Evolutionary conservation across 2,329 filamentous ascomycete species (phyloP), one percentile per base, ranked within the genome.

Genomic region (Colletotrichum neosansevieriae): DNA sequence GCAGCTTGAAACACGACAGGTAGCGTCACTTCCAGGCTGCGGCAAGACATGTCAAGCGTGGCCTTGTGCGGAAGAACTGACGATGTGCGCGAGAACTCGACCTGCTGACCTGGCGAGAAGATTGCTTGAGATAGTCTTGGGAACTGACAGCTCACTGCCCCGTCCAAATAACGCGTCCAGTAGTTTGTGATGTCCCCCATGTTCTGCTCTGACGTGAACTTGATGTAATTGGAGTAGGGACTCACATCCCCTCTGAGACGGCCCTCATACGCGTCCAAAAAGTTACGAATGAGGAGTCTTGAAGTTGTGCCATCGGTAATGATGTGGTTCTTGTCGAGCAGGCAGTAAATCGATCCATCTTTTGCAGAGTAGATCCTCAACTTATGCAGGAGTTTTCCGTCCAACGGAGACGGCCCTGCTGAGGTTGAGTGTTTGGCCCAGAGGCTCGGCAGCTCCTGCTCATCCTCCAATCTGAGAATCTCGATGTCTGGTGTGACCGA

Each of bases 1-100:
- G 92, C 88, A 2, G 90, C 91, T 76, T 97, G 92, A 0, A 93
- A 87, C 2, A 89, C 86, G 2, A 91, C 89, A 76, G 97, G 93
- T 11, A 96, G 77, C 0, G 92, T 93, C n/a, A 91, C 83, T 15
- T 89, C 89, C 0, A 83, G 44, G 4, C 32, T 40, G 4, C 60
- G 36, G 3, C 45, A 63, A 1, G 45, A 24, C 2, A 24, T 13
- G 4, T 47, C 45, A 1, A 67, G 13, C 2, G 3, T 4, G 0
- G 12, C 6, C 7, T 38, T 63, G 2, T 67, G 44, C 3, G 60
- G 32, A 12, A 58, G 7, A 3, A 6, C 12, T 3, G 45, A 53
- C 1, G 29, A 38, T 6, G 29, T 53, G 13, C 53, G 53, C 2
- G 60, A n/a, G 36, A 67, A 67, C 15, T 67, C 45, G 6, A 7